Evolutionary conservation across 163 green algal genomes (phyloP).

Genomic region (Chlorella variabilis): DNA sequence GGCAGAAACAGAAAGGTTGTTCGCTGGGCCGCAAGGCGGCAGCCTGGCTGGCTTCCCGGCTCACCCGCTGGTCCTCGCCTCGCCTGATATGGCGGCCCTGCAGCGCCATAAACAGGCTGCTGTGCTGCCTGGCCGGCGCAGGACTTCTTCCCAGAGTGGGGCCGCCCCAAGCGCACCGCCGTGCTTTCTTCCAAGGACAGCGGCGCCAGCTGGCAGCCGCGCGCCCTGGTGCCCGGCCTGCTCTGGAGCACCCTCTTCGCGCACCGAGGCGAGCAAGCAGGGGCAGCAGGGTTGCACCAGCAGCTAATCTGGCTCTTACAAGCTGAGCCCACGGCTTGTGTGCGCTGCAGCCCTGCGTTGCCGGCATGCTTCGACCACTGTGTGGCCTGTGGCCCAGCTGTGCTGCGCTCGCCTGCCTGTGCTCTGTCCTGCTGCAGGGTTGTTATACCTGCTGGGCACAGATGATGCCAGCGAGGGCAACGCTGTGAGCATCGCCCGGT

Average conservation of each 20-base stretch:
- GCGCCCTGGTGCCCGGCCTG: not conserved
- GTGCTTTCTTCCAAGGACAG: constrained; percentile 12
- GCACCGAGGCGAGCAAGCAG: constrained; percentile 8
- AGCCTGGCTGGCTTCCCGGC: no score
- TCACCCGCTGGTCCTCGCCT: no score
- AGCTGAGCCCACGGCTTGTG: no score
- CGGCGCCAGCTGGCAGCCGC: constrained; percentile 14
- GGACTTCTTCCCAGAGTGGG: constrained; percentile 17
- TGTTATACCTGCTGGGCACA: constrained; percentile 31
- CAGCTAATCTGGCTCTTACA: no score
- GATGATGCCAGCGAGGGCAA: not conserved
- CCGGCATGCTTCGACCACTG: no score
- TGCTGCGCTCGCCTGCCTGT: not conserved
- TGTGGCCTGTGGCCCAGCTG: not conserved
- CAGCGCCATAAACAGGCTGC: no score
- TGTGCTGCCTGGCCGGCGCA: no score
- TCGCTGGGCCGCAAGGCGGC: no score
- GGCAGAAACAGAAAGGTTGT: no score
- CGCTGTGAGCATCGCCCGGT: constrained; percentile 17
- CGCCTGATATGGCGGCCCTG: no score
- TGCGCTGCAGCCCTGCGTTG: no score
- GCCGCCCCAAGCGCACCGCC: not conserved
- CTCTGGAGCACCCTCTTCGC: constrained; percentile 34
- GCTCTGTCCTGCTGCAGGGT: constrained; percentile 5
- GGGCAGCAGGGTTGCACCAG: no score